These are phyloP conservation scores for Gigaspora rosea DNA, from an alignment of 192 early-diverging fungal genomes.

Conservation along the genomic window DNA sequence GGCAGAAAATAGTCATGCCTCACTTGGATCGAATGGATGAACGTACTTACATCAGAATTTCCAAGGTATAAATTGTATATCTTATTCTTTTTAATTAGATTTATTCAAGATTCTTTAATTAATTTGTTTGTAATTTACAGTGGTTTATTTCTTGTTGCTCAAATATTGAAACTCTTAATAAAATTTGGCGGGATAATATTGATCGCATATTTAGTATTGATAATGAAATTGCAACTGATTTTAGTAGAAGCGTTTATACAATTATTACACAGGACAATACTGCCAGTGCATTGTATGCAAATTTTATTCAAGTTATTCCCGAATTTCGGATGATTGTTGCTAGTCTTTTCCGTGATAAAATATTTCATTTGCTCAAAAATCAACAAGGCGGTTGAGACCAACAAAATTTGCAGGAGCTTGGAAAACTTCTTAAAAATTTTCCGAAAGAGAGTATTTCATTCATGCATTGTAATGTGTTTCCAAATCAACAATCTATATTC, in stretches of 20 bases:
- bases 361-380: not conserved
- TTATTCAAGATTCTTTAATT: not conserved
- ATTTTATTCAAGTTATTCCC: not conserved
- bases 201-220: not conserved
- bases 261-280: not conserved
- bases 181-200: not conserved
- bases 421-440: not conserved
- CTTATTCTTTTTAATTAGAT: not conserved
- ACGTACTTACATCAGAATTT: not conserved
- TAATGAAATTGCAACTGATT: not conserved
- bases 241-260: not conserved
- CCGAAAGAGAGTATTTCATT: not conserved
- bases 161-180: not conserved
- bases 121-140: not conserved
- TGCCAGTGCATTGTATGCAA: not conserved
- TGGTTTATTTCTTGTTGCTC: not conserved
- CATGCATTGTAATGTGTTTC: not conserved
- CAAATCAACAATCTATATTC: not conserved
- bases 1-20: not conserved
- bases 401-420: not conserved
- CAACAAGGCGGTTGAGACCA: not conserved
- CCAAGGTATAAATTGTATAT: not conserved
- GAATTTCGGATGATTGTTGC: not conserved
- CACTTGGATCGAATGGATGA: not conserved
- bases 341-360: not conserved